Percentiles rank a stretch among this genome's conserved stretches.
These are phyloP conservation scores for Margaritispora aquatica DNA, from an alignment of 495 filamentous ascomycete species.

Conservation along the genomic window DNA sequence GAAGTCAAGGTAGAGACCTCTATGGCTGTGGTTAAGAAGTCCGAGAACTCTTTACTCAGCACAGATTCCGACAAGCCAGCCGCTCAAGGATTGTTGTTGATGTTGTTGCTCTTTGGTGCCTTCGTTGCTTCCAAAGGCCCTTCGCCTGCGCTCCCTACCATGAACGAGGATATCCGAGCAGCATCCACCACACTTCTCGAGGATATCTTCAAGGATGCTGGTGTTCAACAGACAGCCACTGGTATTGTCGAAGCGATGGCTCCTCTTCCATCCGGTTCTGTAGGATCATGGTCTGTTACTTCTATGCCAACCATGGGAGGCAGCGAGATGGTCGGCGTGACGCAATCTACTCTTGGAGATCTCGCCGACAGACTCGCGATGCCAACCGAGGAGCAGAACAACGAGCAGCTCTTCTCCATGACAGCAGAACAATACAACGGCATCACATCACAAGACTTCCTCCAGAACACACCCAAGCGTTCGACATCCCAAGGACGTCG, in stretches of 20 bases:
- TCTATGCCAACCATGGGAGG: constrained; percentile 38
- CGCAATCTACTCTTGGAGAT: constrained; percentile 62
- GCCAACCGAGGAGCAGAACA: constrained; percentile 79
- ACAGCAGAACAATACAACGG: constrained; percentile 86
- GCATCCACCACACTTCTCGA: constrained; percentile 87
- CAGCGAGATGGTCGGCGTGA: constrained; percentile 42
- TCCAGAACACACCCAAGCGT: constrained; percentile 39
- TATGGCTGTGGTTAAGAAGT: constrained; percentile 50
- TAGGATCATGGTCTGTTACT: constrained; percentile 24
- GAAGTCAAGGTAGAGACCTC: constrained; percentile 47
- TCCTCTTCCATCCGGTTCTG: constrained; percentile 34
- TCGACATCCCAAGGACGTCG: constrained; percentile 49
- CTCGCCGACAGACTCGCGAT: constrained; percentile 66
- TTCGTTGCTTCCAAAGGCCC: constrained; percentile 86
- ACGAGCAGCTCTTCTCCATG: constrained; percentile 82
- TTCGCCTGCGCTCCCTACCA: constrained; percentile 65
- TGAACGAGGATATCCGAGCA: constrained; percentile 88
- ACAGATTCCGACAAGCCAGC: constrained; percentile 53
- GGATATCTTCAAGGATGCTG: constrained; percentile 78
- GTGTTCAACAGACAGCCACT: constrained; percentile 39
- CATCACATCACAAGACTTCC: constrained; percentile 66
- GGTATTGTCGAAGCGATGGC: constrained; percentile 42
- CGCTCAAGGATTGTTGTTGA: constrained; percentile 59
- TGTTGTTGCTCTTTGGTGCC: constrained; percentile 93
- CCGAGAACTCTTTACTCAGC: constrained; percentile 42